phyloP scores from a whole-genome alignment of 2,329 filamentous ascomycete genomes.

The Penicillium psychrosexuale region DNA sequence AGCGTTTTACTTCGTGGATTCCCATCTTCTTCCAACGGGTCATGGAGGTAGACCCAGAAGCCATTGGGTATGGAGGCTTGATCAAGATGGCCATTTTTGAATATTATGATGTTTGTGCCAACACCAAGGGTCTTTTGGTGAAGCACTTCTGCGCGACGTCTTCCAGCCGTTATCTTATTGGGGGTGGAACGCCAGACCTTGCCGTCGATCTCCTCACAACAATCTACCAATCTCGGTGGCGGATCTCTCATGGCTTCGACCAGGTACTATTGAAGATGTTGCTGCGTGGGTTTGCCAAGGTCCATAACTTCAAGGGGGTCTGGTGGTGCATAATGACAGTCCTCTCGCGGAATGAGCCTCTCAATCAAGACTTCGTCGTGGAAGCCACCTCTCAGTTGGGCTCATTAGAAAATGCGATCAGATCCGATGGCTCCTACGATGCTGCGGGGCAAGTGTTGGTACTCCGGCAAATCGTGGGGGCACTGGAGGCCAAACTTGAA shows the following conservation, averaged over 20 bases:
- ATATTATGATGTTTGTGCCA: conserved; percentile 40
- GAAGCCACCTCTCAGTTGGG: conserved; percentile 23
- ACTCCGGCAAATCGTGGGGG: not conserved
- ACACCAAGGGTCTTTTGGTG: conserved; percentile 29
- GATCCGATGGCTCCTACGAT: not conserved
- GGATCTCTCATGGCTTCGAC: conserved; percentile 32
- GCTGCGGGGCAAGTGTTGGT: not conserved
- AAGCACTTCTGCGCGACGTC: conserved; percentile 38
- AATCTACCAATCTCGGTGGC: conserved; percentile 39
- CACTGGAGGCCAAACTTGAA: conserved; percentile 10
- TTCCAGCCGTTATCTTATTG: conserved; percentile 30
- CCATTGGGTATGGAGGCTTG: conserved; percentile 23
- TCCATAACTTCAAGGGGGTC: conserved; percentile 33
- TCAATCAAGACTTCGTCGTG: conserved; percentile 32
- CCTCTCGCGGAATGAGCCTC: conserved; percentile 33
- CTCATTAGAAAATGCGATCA: not conserved
- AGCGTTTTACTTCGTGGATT: conserved; percentile 23
- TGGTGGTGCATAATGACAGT: conserved; percentile 42
- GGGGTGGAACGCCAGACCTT: conserved; percentile 19
- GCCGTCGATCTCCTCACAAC: conserved; percentile 36
- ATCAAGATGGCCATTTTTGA: conserved; percentile 38
- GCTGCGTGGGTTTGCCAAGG: conserved; percentile 32
- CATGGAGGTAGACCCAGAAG: conserved; percentile 21
- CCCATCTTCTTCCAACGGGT: conserved; percentile 40
- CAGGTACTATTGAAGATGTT: conserved; percentile 40